Conservation (phyloP, 2,329 filamentous ascomycete species). For the Aureobasidium lini region DNA sequence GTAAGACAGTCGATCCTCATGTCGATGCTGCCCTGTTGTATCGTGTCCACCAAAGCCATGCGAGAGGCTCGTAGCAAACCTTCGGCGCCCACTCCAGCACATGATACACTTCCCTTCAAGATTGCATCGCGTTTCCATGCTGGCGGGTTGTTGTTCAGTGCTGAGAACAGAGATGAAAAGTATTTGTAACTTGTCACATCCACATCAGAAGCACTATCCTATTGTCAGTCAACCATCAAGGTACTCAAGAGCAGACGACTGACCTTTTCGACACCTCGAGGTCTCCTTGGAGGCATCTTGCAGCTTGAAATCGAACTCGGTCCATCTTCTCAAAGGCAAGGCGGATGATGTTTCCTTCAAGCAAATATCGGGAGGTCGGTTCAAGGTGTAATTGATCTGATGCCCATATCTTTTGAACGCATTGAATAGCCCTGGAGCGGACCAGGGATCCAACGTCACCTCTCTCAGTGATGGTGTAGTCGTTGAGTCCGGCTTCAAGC, state of each 20-base stretch:
- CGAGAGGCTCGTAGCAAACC: constrained; percentile 63
- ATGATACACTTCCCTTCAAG: constrained; percentile 61
- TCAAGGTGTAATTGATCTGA: constrained; percentile 1
- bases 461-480: constrained; percentile 83
- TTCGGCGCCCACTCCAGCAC: constrained; percentile 71
- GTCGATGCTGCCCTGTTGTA: constrained; percentile 19
- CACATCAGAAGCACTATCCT: background rate
- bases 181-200: constrained; percentile 53
- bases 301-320: constrained; percentile 65
- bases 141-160: constrained; percentile 33
- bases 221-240: background rate
- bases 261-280: background rate
- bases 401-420: constrained; percentile 45
- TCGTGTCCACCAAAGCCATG: constrained; percentile 49
- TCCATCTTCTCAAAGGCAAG: constrained; percentile 86
- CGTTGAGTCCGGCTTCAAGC: constrained; percentile 52
- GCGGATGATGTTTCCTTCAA: constrained; percentile 42
- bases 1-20: constrained; percentile 18
- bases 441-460: constrained; percentile 88
- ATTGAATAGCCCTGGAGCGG: constrained; percentile 67
- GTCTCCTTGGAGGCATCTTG: constrained; percentile 24
- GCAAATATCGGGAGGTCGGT: constrained; percentile 1
- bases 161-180: constrained; percentile 48
- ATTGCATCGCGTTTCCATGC: constrained; percentile 38
- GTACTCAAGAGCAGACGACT: background rate